These are phyloP conservation scores for Blastobotrys attinorum DNA, from an alignment of 805 yeast genomes.

Conservation along the genomic window DNA sequence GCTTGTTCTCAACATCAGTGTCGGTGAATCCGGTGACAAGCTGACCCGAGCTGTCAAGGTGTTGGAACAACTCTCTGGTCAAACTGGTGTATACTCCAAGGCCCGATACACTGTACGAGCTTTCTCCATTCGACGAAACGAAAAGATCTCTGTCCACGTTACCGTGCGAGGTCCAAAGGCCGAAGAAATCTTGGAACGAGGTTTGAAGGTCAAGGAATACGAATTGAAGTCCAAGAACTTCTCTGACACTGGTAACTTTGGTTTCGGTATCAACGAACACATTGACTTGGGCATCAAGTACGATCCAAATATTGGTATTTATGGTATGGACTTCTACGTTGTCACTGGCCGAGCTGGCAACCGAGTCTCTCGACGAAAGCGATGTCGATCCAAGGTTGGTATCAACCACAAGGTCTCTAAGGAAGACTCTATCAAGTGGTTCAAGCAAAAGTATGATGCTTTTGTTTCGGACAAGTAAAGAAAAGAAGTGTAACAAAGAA, in stretches of 20 bases:
- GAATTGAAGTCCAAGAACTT: slow-evolving; percentile 92
- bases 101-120: slow-evolving; percentile 99
- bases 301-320: slow-evolving; percentile 98
- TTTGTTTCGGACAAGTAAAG: slow-evolving; percentile 45
- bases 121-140: slow-evolving; percentile 99
- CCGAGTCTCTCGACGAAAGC: slow-evolving; percentile 93
- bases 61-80: slow-evolving; percentile 99
- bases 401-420: slow-evolving; percentile 84
- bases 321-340: slow-evolving; percentile 99
- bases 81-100: slow-evolving; percentile 99
- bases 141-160: slow-evolving; percentile 98
- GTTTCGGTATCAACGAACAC: slow-evolving; percentile 99
- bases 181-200: slow-evolving; percentile 99
- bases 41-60: slow-evolving; percentile 99
- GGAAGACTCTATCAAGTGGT: slow-evolving; percentile 96
- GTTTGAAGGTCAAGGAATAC: slow-evolving; percentile 99
- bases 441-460: slow-evolving; percentile 99
- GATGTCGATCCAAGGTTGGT: slow-evolving; percentile 82
- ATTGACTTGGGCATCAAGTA: slow-evolving; percentile 99
- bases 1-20: slow-evolving; percentile 99
- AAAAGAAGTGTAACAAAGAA: too few relatives aligned
- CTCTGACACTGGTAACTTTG: slow-evolving; percentile 99
- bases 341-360: slow-evolving; percentile 99
- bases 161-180: slow-evolving; percentile 99
- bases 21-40: slow-evolving; percentile 99